Conservation (phyloP, 192 early-diverging fungal genomes). For the Coemansia interrupta region DNA sequence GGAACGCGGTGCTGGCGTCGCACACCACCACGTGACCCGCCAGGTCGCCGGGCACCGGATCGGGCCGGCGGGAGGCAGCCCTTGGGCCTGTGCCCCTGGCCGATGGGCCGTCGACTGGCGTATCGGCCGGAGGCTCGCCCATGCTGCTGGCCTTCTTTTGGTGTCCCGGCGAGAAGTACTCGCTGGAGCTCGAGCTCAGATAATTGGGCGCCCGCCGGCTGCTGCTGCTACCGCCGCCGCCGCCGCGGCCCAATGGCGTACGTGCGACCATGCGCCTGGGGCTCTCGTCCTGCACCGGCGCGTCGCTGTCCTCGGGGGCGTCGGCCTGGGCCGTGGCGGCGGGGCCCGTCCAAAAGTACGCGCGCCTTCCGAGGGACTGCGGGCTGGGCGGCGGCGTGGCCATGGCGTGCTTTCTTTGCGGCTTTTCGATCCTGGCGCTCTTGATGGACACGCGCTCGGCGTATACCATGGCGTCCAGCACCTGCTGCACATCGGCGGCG, state of each 20-base stretch:
- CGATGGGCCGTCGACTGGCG: no score
- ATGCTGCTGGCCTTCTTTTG: not conserved
- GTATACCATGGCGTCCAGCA: constrained; percentile 30
- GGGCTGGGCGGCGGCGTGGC: constrained; percentile 9
- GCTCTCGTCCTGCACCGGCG: constrained; percentile 20
- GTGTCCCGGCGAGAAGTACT: constrained; percentile 32
- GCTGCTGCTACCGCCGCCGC: not conserved
- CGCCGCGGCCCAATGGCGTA: not conserved
- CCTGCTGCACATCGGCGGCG: constrained; percentile 40
- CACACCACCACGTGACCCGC: constrained; percentile 44
- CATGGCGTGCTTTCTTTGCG: not conserved
- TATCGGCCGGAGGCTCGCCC: no score
- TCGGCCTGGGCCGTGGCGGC: not conserved
- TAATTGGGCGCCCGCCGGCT: constrained; percentile 14
- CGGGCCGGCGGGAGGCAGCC: no score
- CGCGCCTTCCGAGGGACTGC: not conserved
- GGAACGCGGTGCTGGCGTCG: constrained; percentile 38
- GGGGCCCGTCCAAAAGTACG: not conserved
- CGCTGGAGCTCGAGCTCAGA: constrained; percentile 44
- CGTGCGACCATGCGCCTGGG: constrained; percentile 22
- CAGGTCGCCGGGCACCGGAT: constrained; percentile 18
- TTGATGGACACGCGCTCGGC: constrained; percentile 42
- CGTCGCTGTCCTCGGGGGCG: not conserved
- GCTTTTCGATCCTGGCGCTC: constrained; percentile 10
- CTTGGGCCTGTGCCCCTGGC: no score